Evolutionary conservation across 164 flowering plant species (phyloP).

Genomic region (Kalanchoe fedtschenkoi): DNA sequence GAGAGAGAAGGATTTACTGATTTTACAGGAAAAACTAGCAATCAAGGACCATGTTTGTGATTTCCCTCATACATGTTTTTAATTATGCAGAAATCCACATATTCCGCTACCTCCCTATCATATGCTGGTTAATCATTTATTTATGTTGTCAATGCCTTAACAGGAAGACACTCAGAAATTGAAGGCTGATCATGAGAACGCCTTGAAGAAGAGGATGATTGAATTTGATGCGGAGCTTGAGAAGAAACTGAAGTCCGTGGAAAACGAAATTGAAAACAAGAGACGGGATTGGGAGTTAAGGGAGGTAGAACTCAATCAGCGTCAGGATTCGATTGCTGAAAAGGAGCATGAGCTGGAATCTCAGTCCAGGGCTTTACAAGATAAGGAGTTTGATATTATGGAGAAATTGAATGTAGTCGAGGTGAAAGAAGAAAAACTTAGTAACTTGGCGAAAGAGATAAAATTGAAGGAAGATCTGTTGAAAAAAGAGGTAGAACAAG

Average conservation of each 20-base stretch:
- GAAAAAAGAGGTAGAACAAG: conserved; percentile 51
- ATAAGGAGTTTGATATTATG: conserved; percentile 43
- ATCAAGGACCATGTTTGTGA: conserved; percentile 65
- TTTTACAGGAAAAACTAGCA: conserved; percentile 46
- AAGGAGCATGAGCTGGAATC: conserved; percentile 57
- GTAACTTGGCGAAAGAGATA: conserved; percentile 34
- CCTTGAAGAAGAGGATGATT: conserved; percentile 30
- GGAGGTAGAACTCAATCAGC: conserved; percentile 62
- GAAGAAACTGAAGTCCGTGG: conserved; percentile 40
- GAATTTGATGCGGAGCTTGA: conserved; percentile 64
- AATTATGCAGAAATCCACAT: neutral
- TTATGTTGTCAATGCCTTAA: conserved; percentile 6
- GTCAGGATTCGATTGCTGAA: conserved; percentile 47
- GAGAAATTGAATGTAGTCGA: conserved; percentile 34
- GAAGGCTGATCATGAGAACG: conserved; percentile 40
- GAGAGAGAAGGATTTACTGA: conserved; percentile 62
- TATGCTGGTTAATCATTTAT: neutral
- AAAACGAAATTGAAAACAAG: conserved; percentile 62
- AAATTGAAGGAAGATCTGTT: conserved; percentile 30
- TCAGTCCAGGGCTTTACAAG: conserved; percentile 32
- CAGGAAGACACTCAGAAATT: conserved; percentile 57
- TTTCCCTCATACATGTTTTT: neutral
- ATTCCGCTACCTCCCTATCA: neutral
- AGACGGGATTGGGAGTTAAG: conserved; percentile 70
- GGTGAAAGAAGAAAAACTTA: conserved; percentile 44